Percentiles rank a stretch among this genome's conserved stretches.
These are phyloP conservation scores for Letharia columbiana DNA, from an alignment of 495 filamentous ascomycete species.

Conservation along the genomic window DNA sequence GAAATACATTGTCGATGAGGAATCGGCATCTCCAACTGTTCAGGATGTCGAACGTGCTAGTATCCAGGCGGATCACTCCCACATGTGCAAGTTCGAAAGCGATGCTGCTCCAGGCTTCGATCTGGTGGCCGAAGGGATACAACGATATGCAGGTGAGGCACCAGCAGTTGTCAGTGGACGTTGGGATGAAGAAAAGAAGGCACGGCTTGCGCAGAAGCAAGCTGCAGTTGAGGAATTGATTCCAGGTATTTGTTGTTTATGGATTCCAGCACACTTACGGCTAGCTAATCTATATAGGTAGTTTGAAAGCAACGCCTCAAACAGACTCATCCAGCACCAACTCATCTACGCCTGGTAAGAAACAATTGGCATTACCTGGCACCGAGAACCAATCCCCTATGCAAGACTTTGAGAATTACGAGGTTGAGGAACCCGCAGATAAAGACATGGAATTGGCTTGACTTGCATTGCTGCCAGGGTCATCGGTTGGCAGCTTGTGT, in stretches of 20 bases:
- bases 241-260: slow-evolving; percentile 14
- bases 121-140: slow-evolving; percentile 61
- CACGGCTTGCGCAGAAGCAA: slow-evolving; percentile 37
- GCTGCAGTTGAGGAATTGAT: slow-evolving; percentile 27
- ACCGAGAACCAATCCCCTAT: slow-evolving; percentile 16
- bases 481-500: neutral
- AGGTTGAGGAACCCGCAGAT: slow-evolving; percentile 31
- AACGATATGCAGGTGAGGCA: slow-evolving; percentile 57
- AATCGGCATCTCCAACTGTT: slow-evolving; percentile 64
- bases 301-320: slow-evolving; percentile 20
- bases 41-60: slow-evolving; percentile 68
- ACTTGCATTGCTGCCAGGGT: neutral
- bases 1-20: slow-evolving; percentile 59
- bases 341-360: slow-evolving; percentile 24
- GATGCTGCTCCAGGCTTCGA: slow-evolving; percentile 64
- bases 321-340: slow-evolving; percentile 22
- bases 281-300: slow-evolving; percentile 18
- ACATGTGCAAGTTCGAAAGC: slow-evolving; percentile 80
- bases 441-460: slow-evolving; percentile 21
- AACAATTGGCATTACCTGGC: slow-evolving; percentile 20
- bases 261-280: neutral
- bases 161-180: slow-evolving; percentile 47
- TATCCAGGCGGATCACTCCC: slow-evolving; percentile 75
- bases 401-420: slow-evolving; percentile 20
- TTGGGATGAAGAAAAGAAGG: slow-evolving; percentile 56